Base-by-base conservation (phyloP, 2,329 filamentous ascomycete species). In the Chrysosporium queenslandicum region DNA sequence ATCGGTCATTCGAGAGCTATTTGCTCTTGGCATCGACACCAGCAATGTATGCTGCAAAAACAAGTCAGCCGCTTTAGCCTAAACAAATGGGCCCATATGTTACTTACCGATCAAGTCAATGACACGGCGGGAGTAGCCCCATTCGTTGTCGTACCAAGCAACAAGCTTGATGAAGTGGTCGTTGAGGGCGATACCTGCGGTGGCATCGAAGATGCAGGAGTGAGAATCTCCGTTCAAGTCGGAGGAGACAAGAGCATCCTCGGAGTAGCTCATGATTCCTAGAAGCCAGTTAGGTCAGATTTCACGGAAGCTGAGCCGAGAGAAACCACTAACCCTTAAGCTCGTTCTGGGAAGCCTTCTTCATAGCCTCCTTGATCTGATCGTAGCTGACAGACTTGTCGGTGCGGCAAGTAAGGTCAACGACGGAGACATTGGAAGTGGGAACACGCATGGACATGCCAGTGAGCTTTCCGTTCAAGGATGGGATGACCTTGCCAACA, bases 391-490 rank as follows among this genome's bases (percentile, higher is more conserved):
- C 90, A 66, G 75, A 75, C 85, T 96, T 97, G 83, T 95, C 87
- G 64, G 94, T 79, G 68, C 91, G 90, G 81, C 77, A 82, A 68
- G 92, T 98, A 71, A 98, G 77, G 77, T 98, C 92, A 69, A 98
- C 92, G 73, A 97, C 92, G 65, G 92, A 98, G 74, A 98, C 92
- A 81, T 98, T 97, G 80, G 87, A 76, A 64, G 92, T 97, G 64
- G 92, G 92, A 55, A 98, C 91, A 86, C 92, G 92, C 86, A 98
- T 92, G 68, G 92, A 82, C 92, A 98, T 97, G 78, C 92, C 92
- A 62, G 92, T 98, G 63, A 97, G 88, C 85, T 98, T 98, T 82
- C 92, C 92, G 78, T 97, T 97, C 64, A 98, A 84, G 64, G 82
- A 77, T 65, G 92, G 92, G 68, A 97, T 97, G 79, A 97, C 92